Evolutionary conservation across 1,284 basidiomycete genomes (phyloP).

Genomic region (Sporisorium graminicola): DNA sequence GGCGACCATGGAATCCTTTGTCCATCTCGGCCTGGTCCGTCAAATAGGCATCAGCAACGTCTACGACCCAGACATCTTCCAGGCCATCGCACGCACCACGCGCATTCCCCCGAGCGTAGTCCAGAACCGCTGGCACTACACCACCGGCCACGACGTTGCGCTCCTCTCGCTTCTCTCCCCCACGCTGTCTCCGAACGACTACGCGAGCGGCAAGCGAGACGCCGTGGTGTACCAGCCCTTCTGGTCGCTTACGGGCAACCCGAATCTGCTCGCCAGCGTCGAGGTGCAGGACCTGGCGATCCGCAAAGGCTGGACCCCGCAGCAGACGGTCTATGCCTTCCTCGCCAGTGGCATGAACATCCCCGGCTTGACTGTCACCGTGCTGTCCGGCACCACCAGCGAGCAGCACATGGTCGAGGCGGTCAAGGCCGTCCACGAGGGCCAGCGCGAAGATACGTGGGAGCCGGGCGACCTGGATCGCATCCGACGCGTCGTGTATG

Average conservation of each 20-base stretch:
- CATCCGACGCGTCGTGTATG: slow-evolving; percentile 60
- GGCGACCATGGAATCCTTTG: slow-evolving; percentile 61
- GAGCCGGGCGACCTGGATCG: slow-evolving; percentile 40
- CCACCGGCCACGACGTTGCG: slow-evolving; percentile 66
- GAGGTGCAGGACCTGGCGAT: slow-evolving; percentile 49
- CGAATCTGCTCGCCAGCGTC: slow-evolving; percentile 41
- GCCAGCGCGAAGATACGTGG: slow-evolving; percentile 20
- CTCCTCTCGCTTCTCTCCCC: slow-evolving; percentile 60
- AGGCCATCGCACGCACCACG: slow-evolving; percentile 43
- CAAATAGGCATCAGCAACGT: slow-evolving; percentile 63
- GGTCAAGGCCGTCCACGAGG: slow-evolving; percentile 44
- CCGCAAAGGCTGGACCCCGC: slow-evolving; percentile 45
- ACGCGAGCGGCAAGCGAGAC: not conserved
- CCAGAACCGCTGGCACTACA: slow-evolving; percentile 67
- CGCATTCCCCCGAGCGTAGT: slow-evolving; percentile 52
- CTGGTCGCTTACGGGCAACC: slow-evolving; percentile 67
- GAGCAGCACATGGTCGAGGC: slow-evolving; percentile 63
- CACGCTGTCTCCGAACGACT: slow-evolving; percentile 61
- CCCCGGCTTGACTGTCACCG: slow-evolving; percentile 49
- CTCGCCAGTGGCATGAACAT: slow-evolving; percentile 58
- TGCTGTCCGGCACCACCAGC: slow-evolving; percentile 59
- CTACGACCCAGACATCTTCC: slow-evolving; percentile 64
- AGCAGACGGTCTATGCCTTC: slow-evolving; percentile 63
- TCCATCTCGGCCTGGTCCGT: slow-evolving; percentile 56
- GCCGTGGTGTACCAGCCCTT: slow-evolving; percentile 64